Evolutionary conservation across 352 stramenopile species (phyloP).

Genomic region (Globisporangium sylvaticum): DNA sequence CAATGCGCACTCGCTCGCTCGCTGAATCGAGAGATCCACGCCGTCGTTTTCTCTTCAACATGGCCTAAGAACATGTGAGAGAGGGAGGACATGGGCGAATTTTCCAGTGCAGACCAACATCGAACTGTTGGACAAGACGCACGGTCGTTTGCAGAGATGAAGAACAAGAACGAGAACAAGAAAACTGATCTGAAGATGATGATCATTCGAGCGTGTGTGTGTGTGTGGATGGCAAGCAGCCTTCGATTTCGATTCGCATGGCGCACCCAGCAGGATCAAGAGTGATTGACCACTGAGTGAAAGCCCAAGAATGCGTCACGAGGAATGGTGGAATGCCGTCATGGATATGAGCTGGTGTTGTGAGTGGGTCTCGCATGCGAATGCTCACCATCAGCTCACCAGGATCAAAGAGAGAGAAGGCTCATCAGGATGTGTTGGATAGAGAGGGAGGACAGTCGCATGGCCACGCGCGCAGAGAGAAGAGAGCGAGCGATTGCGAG

Average conservation of each 20-base stretch:
- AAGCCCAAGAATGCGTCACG: no score
- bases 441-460: neutral
- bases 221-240: neutral
- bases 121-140: neutral
- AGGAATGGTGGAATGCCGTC: neutral
- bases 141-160: neutral
- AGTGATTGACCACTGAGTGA: no score
- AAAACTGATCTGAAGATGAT: neutral
- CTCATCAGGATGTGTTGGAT: conserved; percentile 5
- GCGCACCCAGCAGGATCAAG: neutral
- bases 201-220: neutral
- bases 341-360: neutral
- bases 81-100: neutral
- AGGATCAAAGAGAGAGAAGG: neutral
- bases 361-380: neutral
- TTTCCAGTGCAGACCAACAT: neutral
- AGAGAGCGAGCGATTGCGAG: neutral
- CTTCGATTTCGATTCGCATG: neutral
- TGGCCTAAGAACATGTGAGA: neutral
- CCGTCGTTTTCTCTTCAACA: neutral
- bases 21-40: neutral
- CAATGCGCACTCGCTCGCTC: neutral
- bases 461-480: neutral
- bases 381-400: neutral
- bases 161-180: neutral